Base-by-base conservation (phyloP, 768 basidiomycete species). In the Gloeostereum incarnatum region DNA sequence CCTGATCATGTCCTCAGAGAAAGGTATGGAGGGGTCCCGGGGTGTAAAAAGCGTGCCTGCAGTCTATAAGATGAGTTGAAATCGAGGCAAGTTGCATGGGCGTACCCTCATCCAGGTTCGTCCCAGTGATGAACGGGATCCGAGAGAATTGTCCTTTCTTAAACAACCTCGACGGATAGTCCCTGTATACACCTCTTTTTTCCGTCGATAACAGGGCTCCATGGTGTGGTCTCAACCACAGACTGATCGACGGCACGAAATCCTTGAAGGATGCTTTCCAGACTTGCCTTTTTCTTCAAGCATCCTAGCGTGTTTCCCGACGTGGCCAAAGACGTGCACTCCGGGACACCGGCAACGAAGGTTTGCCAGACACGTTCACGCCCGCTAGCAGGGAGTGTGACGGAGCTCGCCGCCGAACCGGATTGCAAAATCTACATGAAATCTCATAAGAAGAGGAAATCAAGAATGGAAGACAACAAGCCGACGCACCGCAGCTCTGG, bases 21-120 rank as follows among this genome's bases (percentile, higher is more conserved):
- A 34, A 9, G 14, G 14, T n/a, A 20, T 20, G 7, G 33, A 17
- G 11, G 33, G 13, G 7, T 14, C 16, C 4, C 19, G 11, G 13
- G 19, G 11, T 20, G 21, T 34, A 20, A 20, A 11, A 11, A n/a
- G 11, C 21, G 11, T 19, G 7, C 13, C 11, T 13, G 19, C 19
- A 4, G 33, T 34, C 8, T 20, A 3, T 3, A n/a, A 19, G 8
- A 34, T 34, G 19, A 34, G 33, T 34, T 34, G 19, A 34, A 14
- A 4, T n/a, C 21, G 19, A 14, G n/a, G 11, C 16, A 19, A 11
- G n/a, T 20, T 13, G 7, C 4, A 34, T 11, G 21, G 11, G 3
- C 49, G n/a, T 17, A 69, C 71, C 68, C 58, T 71, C 69, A 45
- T 73, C 68, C 3, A 63, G 49, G 43, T 55, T 59, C 4, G 63